Evolutionary conservation across 768 basidiomycete species (phyloP).

Genomic region (Kwoniella heveanensis): DNA sequence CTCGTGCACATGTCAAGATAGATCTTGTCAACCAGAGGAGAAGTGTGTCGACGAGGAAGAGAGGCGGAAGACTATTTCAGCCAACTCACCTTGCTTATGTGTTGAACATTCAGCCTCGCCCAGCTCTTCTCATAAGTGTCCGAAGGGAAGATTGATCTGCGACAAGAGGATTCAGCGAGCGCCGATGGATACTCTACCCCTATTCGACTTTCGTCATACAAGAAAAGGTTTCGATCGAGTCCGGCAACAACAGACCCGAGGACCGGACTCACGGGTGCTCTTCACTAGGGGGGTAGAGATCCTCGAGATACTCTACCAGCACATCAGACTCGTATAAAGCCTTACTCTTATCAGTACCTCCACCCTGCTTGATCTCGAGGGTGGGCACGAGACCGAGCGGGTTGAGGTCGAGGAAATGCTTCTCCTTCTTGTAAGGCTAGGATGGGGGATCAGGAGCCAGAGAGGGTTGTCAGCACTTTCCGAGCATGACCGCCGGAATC

Average conservation of each 20-base stretch:
- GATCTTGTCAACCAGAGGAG: no score
- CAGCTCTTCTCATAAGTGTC: constrained; percentile 27
- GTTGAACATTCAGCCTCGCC: constrained; percentile 34
- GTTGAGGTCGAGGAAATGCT: constrained; percentile 75
- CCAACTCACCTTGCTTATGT: constrained; percentile 57
- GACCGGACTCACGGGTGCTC: constrained; percentile 60
- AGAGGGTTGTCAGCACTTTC: no score
- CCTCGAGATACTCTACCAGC: constrained; percentile 76
- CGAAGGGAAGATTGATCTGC: constrained; percentile 60
- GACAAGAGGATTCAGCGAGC: not conserved
- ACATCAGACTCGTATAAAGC: constrained; percentile 78
- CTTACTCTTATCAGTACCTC: constrained; percentile 56
- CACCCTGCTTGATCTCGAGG: constrained; percentile 54
- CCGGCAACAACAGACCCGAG: no score
- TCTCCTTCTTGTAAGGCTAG: constrained; percentile 73
- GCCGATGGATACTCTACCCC: no score
- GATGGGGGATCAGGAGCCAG: no score
- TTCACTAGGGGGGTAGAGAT: constrained; percentile 59
- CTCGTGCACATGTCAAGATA: no score
- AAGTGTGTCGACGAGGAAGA: not conserved
- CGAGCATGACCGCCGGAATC: no score
- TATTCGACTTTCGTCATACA: no score
- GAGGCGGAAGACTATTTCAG: no score
- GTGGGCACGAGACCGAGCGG: constrained; percentile 80
- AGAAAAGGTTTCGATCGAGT: no score